These are phyloP conservation scores for Candida sojae DNA, from an alignment of 1,139 yeast genomes.

Conservation along the genomic window DNA sequence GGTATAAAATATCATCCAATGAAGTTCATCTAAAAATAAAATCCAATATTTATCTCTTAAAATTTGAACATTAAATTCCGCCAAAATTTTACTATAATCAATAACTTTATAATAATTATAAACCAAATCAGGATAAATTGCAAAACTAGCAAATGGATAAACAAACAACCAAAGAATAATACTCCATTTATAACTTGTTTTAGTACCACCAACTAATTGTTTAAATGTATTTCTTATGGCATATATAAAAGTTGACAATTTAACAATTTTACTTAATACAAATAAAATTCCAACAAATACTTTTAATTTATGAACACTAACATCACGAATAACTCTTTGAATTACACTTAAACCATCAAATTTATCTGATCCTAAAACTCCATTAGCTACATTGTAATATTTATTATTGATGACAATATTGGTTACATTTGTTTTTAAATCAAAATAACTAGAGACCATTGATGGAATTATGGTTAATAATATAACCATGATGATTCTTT, in stretches of 20 bases:
- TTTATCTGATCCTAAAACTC: slow-evolving; percentile 9
- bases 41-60: slow-evolving; percentile 6
- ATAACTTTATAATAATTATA: slow-evolving; percentile 4
- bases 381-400: slow-evolving; percentile 8
- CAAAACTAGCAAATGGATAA: slow-evolving; percentile 11
- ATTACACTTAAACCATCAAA: slow-evolving; percentile 9
- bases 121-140: slow-evolving; percentile 8
- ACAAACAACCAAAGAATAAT: slow-evolving; percentile 11
- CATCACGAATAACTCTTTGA: slow-evolving; percentile 5
- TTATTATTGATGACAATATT: slow-evolving; percentile 7
- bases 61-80: background rate
- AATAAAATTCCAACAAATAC: slow-evolving; percentile 7
- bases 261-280: slow-evolving; percentile 9
- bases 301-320: slow-evolving; percentile 1
- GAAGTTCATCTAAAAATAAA: slow-evolving; percentile 11
- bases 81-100: slow-evolving; percentile 8
- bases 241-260: slow-evolving; percentile 3
- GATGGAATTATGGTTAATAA: slow-evolving; percentile 8
- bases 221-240: slow-evolving; percentile 7
- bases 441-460: slow-evolving; percentile 8
- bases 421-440: slow-evolving; percentile 8
- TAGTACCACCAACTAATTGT: background rate
- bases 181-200: slow-evolving; percentile 3
- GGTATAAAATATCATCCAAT: slow-evolving; percentile 13
- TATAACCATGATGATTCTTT: slow-evolving; percentile 2